Evolutionary conservation across 345 rosid genomes (phyloP), one percentile per base, ranked within the genome.

Genomic region (Lepidium aucheri): DNA sequence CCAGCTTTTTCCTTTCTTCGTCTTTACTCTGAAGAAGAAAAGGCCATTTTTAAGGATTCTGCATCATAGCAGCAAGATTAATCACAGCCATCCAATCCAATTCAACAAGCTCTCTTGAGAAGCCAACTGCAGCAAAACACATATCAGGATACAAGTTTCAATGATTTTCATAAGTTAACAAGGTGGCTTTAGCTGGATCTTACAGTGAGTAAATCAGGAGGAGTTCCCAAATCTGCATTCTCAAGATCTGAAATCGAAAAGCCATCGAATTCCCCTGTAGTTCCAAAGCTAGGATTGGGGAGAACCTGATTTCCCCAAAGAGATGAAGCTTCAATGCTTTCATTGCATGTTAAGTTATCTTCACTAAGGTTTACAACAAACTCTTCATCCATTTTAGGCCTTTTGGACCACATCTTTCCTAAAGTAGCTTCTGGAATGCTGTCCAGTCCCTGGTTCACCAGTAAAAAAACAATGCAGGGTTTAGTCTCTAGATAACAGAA

Each of bases 161-260:
- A 32, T 60, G 60, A 32, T 35, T 47, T 9, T 36, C 39, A 24
- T 1, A 60, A 9, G 20, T 18, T 9, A 8, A 57, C 1, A 45
- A 38, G 4, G 10, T 41, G 17, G 28, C 15, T 42, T 8, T 18
- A 70, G 8, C 11, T 47, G 68, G 63, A 53, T 63, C 85, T 88
- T 80, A 88, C 99, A 44, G 88, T 40, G 61, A 82, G 80, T 41
- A 85, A 70, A 60, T 85, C 95, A 38, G 97, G 99, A 1, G 95
- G 93, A 13, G 85, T 78, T 64, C 88, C 99, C 3, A 85, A 65
- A 16, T 83, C 92, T n/a, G 83, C 80, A 65, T 82, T 86, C 60
- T 78, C 99, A 0, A 84, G 79, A 72, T 86, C 96, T 17, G 87
- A 57, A 45, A 84, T 70, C 51, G 89, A 85, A 60, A 58, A 80